phyloP scores from a whole-genome alignment of 78 protist genomes.

The Salpingoeca rosetta region DNA sequence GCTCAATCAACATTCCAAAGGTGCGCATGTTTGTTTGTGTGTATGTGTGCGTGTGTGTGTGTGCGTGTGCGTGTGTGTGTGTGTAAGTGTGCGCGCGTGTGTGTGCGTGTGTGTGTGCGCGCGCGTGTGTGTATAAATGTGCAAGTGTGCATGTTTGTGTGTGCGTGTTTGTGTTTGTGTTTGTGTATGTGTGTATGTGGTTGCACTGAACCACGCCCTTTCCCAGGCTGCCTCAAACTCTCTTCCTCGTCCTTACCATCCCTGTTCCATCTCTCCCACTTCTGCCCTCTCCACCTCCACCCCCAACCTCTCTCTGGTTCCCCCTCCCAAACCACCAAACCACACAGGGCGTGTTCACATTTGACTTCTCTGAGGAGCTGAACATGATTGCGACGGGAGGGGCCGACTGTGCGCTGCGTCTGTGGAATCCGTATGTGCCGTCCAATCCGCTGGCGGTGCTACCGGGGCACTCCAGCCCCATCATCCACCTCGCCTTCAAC shows the following conservation, averaged over 20 bases:
- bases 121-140: no score
- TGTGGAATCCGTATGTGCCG: neutral
- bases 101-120: no score
- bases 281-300: no score
- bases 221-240: neutral
- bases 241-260: neutral
- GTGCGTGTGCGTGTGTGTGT: no score
- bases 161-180: no score
- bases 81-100: no score
- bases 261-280: no score
- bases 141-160: no score
- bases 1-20: no score
- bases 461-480: neutral
- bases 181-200: no score
- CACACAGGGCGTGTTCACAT: neutral
- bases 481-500: neutral
- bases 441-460: neutral
- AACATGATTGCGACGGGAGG: neutral
- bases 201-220: neutral
- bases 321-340: neutral
- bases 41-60: no score
- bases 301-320: neutral
- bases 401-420: neutral
- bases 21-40: no score
- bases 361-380: neutral